Conservation (phyloP, 1,139 yeast genomes). For the Yamadazyma diddensiae region DNA sequence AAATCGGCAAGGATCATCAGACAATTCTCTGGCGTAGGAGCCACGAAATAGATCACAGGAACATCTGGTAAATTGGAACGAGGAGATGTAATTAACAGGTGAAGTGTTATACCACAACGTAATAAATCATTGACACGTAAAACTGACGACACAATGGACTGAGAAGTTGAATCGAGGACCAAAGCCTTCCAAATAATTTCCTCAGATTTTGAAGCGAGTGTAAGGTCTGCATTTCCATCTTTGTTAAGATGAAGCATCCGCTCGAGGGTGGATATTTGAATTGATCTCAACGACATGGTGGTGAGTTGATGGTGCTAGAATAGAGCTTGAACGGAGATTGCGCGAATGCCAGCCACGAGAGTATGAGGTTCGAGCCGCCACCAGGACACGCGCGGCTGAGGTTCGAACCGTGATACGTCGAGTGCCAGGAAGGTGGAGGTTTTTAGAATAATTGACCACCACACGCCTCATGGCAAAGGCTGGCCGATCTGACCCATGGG, state of each 20-base stretch:
- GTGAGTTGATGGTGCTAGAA: not conserved
- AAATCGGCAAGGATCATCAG: constrained; percentile 68
- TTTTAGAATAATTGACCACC: too few relatives aligned
- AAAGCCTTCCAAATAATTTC: constrained; percentile 92
- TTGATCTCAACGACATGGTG: constrained; percentile 3
- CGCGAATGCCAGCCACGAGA: not conserved
- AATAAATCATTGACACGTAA: constrained; percentile 86
- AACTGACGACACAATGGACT: constrained; percentile 84
- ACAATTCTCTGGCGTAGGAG: constrained; percentile 80
- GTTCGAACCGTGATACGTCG: too few relatives aligned
- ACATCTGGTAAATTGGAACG: constrained; percentile 87
- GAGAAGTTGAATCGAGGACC: constrained; percentile 75
- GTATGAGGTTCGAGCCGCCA: too few relatives aligned
- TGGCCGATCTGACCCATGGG: too few relatives aligned
- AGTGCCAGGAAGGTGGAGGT: too few relatives aligned
- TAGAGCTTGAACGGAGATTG: too few relatives aligned
- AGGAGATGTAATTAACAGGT: constrained; percentile 64
- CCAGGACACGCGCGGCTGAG: too few relatives aligned
- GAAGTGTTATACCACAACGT: constrained; percentile 88
- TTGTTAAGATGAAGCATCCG: constrained; percentile 81
- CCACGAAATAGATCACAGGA: constrained; percentile 88
- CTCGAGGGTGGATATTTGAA: constrained; percentile 33
- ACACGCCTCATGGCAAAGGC: too few relatives aligned
- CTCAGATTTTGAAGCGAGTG: constrained; percentile 52
- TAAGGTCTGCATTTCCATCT: constrained; percentile 51